Evolutionary conservation across 208 protist species (phyloP).

Genomic region (Blechomonas ayalai): DNA sequence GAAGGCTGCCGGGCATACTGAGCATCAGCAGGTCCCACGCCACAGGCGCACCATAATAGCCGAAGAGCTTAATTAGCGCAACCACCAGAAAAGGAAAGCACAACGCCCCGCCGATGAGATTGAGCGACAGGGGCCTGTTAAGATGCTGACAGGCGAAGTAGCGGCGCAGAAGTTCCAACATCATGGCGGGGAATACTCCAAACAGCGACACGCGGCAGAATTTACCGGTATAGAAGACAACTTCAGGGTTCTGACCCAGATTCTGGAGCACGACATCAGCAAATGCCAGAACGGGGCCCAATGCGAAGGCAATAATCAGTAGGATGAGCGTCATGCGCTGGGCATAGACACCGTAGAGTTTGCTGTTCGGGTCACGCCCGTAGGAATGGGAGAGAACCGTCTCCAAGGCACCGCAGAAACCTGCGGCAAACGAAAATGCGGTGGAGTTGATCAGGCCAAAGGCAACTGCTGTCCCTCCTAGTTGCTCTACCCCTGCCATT

Average conservation of each 20-base stretch:
- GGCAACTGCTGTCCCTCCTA: constrained; percentile 58
- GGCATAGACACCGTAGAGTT: constrained; percentile 62
- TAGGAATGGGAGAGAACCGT: constrained; percentile 73
- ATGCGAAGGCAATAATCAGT: constrained; percentile 32
- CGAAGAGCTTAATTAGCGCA: constrained; percentile 33
- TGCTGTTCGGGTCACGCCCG: constrained; percentile 55
- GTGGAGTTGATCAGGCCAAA: constrained; percentile 77
- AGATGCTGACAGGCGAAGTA: constrained; percentile 79
- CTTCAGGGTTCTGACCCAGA: constrained; percentile 39
- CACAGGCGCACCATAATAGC: constrained; percentile 44
- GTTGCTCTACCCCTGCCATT: constrained; percentile 30
- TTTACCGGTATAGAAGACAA: constrained; percentile 38
- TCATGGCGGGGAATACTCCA: constrained; percentile 56
- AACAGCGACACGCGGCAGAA: constrained; percentile 56
- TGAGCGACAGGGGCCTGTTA: constrained; percentile 51
- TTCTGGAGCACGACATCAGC: constrained; percentile 36
- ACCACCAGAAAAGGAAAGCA: constrained; percentile 50
- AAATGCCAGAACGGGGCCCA: constrained; percentile 49
- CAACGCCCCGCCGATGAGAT: constrained; percentile 35
- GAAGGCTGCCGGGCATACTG: constrained; percentile 35
- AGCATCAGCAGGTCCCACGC: constrained; percentile 59
- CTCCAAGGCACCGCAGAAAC: constrained; percentile 70
- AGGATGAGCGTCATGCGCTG: constrained; percentile 74
- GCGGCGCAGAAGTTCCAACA: constrained; percentile 70
- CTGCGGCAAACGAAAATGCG: constrained; percentile 45